Percentiles rank a stretch among this genome's conserved stretches.
Conservation (phyloP, 805 yeast species). For the Sugiyamaella floridensis region DNA sequence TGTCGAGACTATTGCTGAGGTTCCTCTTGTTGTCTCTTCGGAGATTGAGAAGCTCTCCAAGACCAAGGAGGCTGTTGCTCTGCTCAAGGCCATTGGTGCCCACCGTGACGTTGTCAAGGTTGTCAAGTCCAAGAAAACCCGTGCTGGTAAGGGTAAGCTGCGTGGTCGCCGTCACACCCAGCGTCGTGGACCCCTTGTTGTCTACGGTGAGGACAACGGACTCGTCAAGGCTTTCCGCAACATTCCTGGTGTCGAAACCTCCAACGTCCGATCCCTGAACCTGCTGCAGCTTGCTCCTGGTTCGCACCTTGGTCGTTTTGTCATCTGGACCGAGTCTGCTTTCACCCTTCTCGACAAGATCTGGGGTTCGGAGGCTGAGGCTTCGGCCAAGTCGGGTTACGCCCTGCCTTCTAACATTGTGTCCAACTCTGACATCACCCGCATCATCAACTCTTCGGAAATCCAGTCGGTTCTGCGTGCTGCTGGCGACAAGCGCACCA, state of each 20-base stretch:
- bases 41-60: slow-evolving; percentile 88
- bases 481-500: slow-evolving; percentile 89
- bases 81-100: slow-evolving; percentile 97
- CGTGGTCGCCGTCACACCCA: slow-evolving; percentile 99
- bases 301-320: slow-evolving; percentile 99
- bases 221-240: slow-evolving; percentile 97
- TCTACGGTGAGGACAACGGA: slow-evolving; percentile 97
- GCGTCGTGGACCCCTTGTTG: slow-evolving; percentile 99
- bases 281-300: slow-evolving; percentile 99
- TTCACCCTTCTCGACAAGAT: slow-evolving; percentile 92
- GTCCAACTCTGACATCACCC: slow-evolving; percentile 91
- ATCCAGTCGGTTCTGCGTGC: slow-evolving; percentile 95
- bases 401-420: slow-evolving; percentile 89
- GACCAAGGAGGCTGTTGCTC: slow-evolving; percentile 98
- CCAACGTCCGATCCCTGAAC: slow-evolving; percentile 85
- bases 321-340: slow-evolving; percentile 99
- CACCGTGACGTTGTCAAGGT: slow-evolving; percentile 97
- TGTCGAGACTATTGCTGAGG: slow-evolving; percentile 95
- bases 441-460: slow-evolving; percentile 98
- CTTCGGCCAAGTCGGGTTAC: slow-evolving; percentile 78
- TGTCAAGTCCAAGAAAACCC: slow-evolving; percentile 94
- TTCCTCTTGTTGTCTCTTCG: slow-evolving; percentile 93
- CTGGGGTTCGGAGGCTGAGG: slow-evolving; percentile 90
- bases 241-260: slow-evolving; percentile 99
- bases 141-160: slow-evolving; percentile 99